These are phyloP conservation scores for Metschnikowia lachancei DNA, from an alignment of 805 yeast genomes.

Conservation along the genomic window DNA sequence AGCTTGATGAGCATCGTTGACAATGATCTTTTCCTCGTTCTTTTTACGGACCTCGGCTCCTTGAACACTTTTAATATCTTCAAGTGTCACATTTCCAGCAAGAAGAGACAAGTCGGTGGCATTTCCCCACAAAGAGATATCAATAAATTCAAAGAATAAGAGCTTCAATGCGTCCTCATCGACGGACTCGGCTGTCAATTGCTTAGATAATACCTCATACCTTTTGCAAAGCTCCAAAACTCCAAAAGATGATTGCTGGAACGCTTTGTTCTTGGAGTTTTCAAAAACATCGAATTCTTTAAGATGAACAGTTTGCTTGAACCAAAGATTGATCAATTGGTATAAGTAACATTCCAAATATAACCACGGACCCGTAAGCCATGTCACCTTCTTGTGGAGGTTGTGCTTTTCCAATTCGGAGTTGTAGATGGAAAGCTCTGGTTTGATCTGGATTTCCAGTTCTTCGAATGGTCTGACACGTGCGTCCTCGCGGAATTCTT, in stretches of 20 bases:
- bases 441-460: conserved; percentile 41
- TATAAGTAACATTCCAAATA: conserved; percentile 82
- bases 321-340: conserved; percentile 59
- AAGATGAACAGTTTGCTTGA: conserved; percentile 20
- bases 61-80: conserved; percentile 87
- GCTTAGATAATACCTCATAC: conserved; percentile 38
- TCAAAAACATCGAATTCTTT: conserved; percentile 67
- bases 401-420: conserved; percentile 41
- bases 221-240: conserved; percentile 78
- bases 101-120: conserved; percentile 91
- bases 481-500: conserved; percentile 41
- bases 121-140: conserved; percentile 95
- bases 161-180: conserved; percentile 47
- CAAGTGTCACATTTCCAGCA: conserved; percentile 77
- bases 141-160: conserved; percentile 78
- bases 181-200: conserved; percentile 17
- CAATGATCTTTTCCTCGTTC: conserved; percentile 73
- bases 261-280: conserved; percentile 67
- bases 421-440: conserved; percentile 58
- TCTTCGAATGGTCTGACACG: conserved; percentile 29
- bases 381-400: conserved; percentile 41
- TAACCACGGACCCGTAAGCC: conserved; percentile 91
- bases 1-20: conserved; percentile 68
- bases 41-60: conserved; percentile 83
- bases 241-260: conserved; percentile 70